Evolutionary conservation across 495 filamentous ascomycete species (phyloP), one percentile per base, ranked within the genome.

Genomic region (Podospora australis): DNA sequence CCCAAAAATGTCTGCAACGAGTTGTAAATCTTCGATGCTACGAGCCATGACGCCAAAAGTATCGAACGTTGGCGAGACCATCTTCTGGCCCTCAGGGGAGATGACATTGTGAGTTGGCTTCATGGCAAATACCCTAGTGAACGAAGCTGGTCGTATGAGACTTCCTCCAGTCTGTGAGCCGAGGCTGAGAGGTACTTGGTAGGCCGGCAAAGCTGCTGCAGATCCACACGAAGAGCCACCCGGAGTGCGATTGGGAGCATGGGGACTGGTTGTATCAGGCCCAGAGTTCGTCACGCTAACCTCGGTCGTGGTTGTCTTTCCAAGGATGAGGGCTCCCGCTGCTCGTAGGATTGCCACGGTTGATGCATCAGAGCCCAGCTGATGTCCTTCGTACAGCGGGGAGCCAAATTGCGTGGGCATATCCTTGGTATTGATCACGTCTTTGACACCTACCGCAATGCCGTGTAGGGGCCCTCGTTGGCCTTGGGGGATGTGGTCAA

Each of bases 101-200:
- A 82, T 71, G 0, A 73, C 58, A 32, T 69, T 71, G 70, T 73
- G 77, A 0, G 78, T 82, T 22, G 78, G 79, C 54, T 82, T 82
- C 21, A 80, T 55, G 3, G 67, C 73, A 49, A 72, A 80, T 14
- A 75, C 66, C 23, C 76, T 74, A 44, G 74, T 77, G 57, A 72
- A 81, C 0, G 73, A 78, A 3, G 57, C 77, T 1, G 79, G 79
- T 2, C 77, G 70, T 35, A 74, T 69, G n/a, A 56, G 63, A 23
- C 64, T 70, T 0, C 76, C 76, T 8, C 69, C 73, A 0, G 74
- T 79, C 57, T 79, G 76, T 0, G 75, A 72, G 0, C 73, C 75
- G 6, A 78, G 55, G 0, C 53, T 63, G 25, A 79, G 56, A 1
- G 73, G 70, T 3, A 66, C 70, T 44, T 77, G 76, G 41, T 67